A percentile compares a stretch with the other conserved stretches of the same genome.
These are phyloP conservation scores for Glycine tomentella DNA, from an alignment of 306 rosid species.

Conservation along the genomic window DNA sequence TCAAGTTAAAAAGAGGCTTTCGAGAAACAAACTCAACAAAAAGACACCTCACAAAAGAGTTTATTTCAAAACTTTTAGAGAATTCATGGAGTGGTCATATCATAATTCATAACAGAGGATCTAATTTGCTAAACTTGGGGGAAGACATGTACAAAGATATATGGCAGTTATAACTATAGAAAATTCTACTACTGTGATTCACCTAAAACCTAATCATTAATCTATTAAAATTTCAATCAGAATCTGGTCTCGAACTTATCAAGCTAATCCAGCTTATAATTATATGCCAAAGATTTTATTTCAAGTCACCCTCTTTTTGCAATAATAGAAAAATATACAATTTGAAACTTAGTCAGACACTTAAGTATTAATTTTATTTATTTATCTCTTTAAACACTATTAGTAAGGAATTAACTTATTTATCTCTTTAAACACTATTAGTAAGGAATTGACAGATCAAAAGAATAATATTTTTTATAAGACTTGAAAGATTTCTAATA, in stretches of 20 bases:
- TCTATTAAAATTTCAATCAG: constrained; percentile 3
- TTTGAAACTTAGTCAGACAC: constrained; percentile 1
- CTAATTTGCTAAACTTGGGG: neutral
- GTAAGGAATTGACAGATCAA: constrained; percentile 8
- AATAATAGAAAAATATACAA: neutral
- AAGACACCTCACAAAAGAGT: too few relatives aligned
- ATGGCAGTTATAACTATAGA: constrained; percentile 1
- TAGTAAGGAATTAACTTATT: too few relatives aligned
- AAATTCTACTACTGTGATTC: neutral
- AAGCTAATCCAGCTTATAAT: neutral
- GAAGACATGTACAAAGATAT: neutral
- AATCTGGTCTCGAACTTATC: constrained; percentile 9
- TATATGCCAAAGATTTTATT: constrained; percentile 2
- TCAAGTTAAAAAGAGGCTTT: too few relatives aligned
- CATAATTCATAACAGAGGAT: neutral
- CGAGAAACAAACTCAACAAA: too few relatives aligned
- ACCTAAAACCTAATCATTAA: neutral
- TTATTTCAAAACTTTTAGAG: too few relatives aligned
- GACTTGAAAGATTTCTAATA: constrained; percentile 13
- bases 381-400: too few relatives aligned
- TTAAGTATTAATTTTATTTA: neutral
- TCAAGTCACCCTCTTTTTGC: neutral
- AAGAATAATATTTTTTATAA: neutral
- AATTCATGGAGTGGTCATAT: neutral
- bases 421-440: too few relatives aligned